Evolutionary conservation across 148 eudicot genomes (phyloP).

Genomic region (Fallopia convolvulus): DNA sequence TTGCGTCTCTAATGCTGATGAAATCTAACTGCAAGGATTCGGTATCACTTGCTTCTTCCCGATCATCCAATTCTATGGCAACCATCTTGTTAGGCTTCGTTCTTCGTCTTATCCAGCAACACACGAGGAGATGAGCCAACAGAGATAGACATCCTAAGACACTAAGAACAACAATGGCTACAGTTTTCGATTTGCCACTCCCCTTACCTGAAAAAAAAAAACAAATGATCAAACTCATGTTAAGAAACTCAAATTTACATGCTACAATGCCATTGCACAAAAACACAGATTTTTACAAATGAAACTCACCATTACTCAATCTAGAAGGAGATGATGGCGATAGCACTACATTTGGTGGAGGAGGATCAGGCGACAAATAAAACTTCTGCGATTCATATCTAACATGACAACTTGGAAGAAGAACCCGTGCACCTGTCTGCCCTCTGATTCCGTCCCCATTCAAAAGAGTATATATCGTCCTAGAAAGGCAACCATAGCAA

Average conservation of each 20-base stretch:
- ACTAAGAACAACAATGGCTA: background rate
- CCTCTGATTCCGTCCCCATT: background rate
- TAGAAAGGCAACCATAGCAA: constrained; percentile 19
- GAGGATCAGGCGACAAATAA: background rate
- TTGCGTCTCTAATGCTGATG: constrained; percentile 26
- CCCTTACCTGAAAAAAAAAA: background rate
- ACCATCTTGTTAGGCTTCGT: background rate
- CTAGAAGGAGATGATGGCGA: background rate
- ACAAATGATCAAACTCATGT: background rate
- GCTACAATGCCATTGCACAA: background rate
- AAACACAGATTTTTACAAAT: background rate
- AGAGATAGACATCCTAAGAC: constrained; percentile 5
- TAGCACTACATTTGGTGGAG: background rate
- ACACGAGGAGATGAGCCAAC: background rate
- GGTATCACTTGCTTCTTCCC: background rate
- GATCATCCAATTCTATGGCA: background rate
- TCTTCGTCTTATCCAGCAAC: background rate
- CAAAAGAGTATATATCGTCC: background rate
- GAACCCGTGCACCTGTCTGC: background rate
- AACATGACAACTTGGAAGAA: background rate
- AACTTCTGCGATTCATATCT: background rate
- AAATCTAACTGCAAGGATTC: constrained; percentile 2
- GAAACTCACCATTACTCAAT: background rate
- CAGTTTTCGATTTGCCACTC: background rate
- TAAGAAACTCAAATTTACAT: background rate